Percentiles rank a stretch among this genome's conserved stretches.
These are phyloP conservation scores for Orbilia brochopaga DNA, from an alignment of 2,329 filamentous ascomycete species.

Conservation along the genomic window DNA sequence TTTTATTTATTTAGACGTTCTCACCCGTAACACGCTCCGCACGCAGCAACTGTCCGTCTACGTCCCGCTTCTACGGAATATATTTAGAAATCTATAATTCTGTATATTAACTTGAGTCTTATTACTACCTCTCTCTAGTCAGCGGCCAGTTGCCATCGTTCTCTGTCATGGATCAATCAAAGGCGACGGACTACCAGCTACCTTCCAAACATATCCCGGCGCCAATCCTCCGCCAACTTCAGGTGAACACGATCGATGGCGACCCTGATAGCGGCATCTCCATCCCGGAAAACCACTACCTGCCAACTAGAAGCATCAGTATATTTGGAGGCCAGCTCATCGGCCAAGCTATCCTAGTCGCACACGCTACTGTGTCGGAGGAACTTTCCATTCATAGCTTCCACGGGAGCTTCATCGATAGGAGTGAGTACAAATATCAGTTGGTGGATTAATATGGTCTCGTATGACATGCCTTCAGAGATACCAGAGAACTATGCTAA, in stretches of 20 bases:
- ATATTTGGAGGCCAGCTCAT: conserved; percentile 42
- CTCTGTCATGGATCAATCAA: background rate
- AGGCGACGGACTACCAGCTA: background rate
- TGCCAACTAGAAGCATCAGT: conserved; percentile 34
- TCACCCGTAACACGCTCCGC: too few species aligned
- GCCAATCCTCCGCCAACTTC: conserved; percentile 30
- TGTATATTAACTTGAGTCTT: too few species aligned
- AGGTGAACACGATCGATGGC: conserved; percentile 19
- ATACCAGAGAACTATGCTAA: background rate
- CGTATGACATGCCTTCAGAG: too few species aligned
- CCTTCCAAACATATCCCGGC: background rate
- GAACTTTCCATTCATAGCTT: conserved; percentile 22
- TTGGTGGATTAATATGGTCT: background rate
- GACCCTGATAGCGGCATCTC: conserved; percentile 23
- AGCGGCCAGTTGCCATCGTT: background rate
- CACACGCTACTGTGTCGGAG: conserved; percentile 21
- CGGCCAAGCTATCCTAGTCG: conserved; percentile 29
- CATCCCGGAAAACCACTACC: conserved; percentile 24
- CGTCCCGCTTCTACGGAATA: too few species aligned
- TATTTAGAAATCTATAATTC: too few species aligned
- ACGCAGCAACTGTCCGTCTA: too few species aligned
- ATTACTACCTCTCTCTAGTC: too few species aligned
- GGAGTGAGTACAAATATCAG: conserved; percentile 8
- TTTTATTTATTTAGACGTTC: too few species aligned
- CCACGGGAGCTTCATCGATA: conserved; percentile 39